Conservation (phyloP, 345 rosid species). For the Euphorbia tirucalli region DNA sequence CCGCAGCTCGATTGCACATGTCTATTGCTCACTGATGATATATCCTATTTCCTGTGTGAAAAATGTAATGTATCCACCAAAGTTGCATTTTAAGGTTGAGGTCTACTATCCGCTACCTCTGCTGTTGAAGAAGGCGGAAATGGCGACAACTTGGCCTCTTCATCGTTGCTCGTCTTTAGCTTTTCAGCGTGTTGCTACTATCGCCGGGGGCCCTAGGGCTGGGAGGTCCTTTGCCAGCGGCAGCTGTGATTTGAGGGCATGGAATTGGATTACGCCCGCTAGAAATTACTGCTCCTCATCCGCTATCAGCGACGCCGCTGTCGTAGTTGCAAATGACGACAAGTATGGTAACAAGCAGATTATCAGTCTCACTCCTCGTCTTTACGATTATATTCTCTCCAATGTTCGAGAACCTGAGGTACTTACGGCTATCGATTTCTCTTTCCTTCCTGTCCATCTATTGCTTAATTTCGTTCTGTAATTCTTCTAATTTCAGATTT, state of each 20-base stretch:
- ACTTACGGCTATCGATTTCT: neutral
- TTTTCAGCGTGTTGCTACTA: neutral
- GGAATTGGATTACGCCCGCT: neutral
- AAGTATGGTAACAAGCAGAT: constrained; percentile 72
- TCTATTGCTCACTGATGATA: too few species aligned
- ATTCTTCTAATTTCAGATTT: constrained; percentile 44
- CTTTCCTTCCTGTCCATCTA: neutral
- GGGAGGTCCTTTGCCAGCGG: neutral
- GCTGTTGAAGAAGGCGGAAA: constrained; percentile 1
- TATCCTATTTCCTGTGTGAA: too few species aligned
- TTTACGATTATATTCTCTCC: constrained; percentile 76
- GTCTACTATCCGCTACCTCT: too few species aligned
- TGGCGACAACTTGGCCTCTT: constrained; percentile 17
- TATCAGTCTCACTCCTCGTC: constrained; percentile 71
- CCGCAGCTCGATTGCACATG: too few species aligned
- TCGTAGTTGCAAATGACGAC: constrained; percentile 61
- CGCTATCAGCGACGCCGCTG: constrained; percentile 16
- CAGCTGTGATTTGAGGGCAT: neutral
- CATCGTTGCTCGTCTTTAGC: constrained; percentile 8
- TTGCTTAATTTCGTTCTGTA: neutral
- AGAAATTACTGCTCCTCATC: constrained; percentile 20
- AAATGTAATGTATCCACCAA: too few species aligned
- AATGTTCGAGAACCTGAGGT: constrained; percentile 84
- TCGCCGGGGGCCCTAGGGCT: neutral
- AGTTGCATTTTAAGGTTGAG: too few species aligned